Base-by-base conservation (phyloP, 441 rosid species). In the Syzygium syzygioides region DNA sequence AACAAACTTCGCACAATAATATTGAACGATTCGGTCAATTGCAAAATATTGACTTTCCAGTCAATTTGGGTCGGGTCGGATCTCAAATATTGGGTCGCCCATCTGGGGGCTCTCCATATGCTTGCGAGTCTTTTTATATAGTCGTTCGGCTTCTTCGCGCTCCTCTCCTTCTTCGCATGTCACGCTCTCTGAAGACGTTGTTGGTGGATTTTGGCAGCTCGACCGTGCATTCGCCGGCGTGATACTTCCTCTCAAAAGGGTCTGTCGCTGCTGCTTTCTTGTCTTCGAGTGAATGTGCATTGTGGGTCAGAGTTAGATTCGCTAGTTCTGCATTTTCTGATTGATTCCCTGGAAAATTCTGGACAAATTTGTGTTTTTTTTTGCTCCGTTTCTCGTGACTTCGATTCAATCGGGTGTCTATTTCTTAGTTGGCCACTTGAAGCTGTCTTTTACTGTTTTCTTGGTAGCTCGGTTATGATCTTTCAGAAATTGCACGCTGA, bases 1-100 rank as follows among this genome's bases (percentile, higher is more conserved):
- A 62, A n/a, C 20, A n/a, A n/a, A 26, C 14, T 14, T n/a, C n/a
- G 19, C 71, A 0, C 6, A 62, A 62, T 7, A 62, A n/a, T 28
- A 62, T 62, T 14, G 68, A 60, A 60, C 68, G 66, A 0, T 60
- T 60, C 7, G 68, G 68, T 28, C n/a, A 4, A 15, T 60, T 60
- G n/a, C 19, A 8, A 4, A 60, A 28, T 25, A 19, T 1, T 19
- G 26, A 34, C 26, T 34, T 18, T 66, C 10, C 79, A 1, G 79
- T 17, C 45, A 68, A 68, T 34, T 68, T 68, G 2, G 79, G 48
- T 37, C 48, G 48, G 28, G 79, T 34, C 28, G 15, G 79, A 68
- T 19, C 28, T 68, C 45, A 3, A 25, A 0, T 34, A 1, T 68
- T 1, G 28, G 79, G 79, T 41, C 9, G 15, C 28, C 50, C 50